Conservation (phyloP, 2,329 filamentous ascomycete species). For the Talaromyces sp. region DNA sequence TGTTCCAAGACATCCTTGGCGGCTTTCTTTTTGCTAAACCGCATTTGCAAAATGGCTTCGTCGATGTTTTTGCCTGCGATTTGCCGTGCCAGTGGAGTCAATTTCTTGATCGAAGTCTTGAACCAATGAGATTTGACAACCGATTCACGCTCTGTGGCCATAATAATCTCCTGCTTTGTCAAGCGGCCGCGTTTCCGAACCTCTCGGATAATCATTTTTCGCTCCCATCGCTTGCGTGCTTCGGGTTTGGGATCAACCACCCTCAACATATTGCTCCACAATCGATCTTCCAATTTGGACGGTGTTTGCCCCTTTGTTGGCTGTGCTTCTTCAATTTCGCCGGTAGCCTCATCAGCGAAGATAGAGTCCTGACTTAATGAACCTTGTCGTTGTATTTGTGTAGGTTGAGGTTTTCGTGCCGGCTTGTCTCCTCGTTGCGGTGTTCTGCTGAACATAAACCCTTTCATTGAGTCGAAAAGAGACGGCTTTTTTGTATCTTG, state of each 20-base stretch:
- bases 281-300: slow-evolving; percentile 32
- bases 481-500: slow-evolving; percentile 15
- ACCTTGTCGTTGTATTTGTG: slow-evolving; percentile 32
- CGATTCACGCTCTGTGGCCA: slow-evolving; percentile 58
- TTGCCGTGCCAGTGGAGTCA: slow-evolving; percentile 77
- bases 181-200: slow-evolving; percentile 64
- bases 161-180: slow-evolving; percentile 61
- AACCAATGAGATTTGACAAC: slow-evolving; percentile 63
- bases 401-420: slow-evolving; percentile 22
- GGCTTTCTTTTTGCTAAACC: slow-evolving; percentile 89
- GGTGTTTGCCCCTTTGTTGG: slow-evolving; percentile 6
- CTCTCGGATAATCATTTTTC: slow-evolving; percentile 75
- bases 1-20: slow-evolving; percentile 74
- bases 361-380: slow-evolving; percentile 36
- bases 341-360: slow-evolving; percentile 35
- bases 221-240: slow-evolving; percentile 68
- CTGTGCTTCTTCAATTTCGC: slow-evolving; percentile 19
- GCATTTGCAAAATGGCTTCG: slow-evolving; percentile 91
- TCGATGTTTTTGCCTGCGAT: slow-evolving; percentile 91
- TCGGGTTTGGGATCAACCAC: slow-evolving; percentile 71
- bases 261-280: slow-evolving; percentile 53
- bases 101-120: slow-evolving; percentile 86
- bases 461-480: slow-evolving; percentile 30
- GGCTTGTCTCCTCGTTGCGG: slow-evolving; percentile 24
- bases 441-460: slow-evolving; percentile 27